Evolutionary conservation across 306 rosid species (phyloP), one percentile per base, ranked within the genome.

Genomic region (Urtica urens): DNA sequence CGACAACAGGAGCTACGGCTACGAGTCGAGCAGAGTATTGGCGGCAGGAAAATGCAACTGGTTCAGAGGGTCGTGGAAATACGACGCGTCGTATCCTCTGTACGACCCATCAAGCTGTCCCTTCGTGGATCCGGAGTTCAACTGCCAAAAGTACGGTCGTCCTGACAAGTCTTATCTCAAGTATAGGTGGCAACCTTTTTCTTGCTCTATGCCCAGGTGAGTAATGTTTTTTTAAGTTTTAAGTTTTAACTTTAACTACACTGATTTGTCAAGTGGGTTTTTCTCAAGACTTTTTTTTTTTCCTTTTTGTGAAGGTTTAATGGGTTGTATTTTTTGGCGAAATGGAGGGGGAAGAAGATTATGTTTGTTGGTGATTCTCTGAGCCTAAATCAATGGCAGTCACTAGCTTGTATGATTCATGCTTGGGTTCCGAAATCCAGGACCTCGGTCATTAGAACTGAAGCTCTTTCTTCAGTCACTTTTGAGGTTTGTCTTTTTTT

Each of bases 311-410:
- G 64, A 44, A 90, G 97, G 79, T 90, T 90, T 61, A 79, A 84
- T 59, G 95, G 92, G 55, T 22, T 72, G 75, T 18, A 41, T 26
- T 79, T 90, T 39, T 28, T 84, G 66, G 69, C 70, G 62, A 70
- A 49, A 60, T 71, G 85, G 78, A 81, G 67, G n/a, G 97, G 95
- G 50, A 84, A 90, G 76, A 90, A 79, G 81, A 77, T 90, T 2
- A 90, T 84, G 97, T 90, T 84, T 42, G 95, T 90, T 10, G 97
- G 97, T 13, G 97, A 90, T 27, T 90, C 97, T 1, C 54, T 84
- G 80, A 84, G 97, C 52, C 54, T 70, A 58, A 90, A 90, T 56
- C 97, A 90, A 59, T 90, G 86, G 72, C 74, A 74, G 22, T 90
- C 97, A 16, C 49, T 90, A 49, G 68, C 93, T 1, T 90, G 97